These are phyloP conservation scores for Thelonectria rubi DNA, from an alignment of 2,329 filamentous ascomycete genomes.

Conservation along the genomic window DNA sequence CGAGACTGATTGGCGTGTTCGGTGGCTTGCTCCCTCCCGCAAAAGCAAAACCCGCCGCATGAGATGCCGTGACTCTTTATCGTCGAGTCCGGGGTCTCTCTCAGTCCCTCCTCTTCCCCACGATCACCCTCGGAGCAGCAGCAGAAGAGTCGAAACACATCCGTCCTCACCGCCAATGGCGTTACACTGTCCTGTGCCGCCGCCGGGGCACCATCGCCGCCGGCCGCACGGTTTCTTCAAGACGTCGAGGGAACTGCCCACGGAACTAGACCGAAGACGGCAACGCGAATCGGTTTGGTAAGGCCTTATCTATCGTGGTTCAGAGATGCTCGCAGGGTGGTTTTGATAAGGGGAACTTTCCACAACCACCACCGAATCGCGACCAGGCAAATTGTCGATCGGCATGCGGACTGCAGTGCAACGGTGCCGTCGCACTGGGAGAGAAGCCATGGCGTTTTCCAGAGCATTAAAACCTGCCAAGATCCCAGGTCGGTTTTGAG, in stretches of 20 bases:
- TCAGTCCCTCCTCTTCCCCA: constrained; percentile 1
- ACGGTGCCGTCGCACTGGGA: not conserved
- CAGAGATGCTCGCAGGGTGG: not conserved
- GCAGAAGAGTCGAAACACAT: not conserved
- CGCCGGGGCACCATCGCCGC: constrained; percentile 6
- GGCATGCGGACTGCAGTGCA: not conserved
- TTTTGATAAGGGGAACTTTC: constrained; percentile 10
- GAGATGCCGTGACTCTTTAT: constrained; percentile 8
- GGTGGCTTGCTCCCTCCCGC: not conserved
- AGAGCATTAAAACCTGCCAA: not conserved
- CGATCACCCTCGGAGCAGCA: not conserved
- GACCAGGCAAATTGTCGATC: not conserved
- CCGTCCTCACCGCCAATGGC: not conserved
- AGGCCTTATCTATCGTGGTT: constrained; percentile 2
- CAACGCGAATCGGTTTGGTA: not conserved
- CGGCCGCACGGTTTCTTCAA: constrained; percentile 2
- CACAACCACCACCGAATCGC: not conserved
- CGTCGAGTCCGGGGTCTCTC: not conserved
- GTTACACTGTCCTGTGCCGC: not conserved
- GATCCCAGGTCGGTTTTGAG: not conserved
- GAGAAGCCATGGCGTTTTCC: not conserved
- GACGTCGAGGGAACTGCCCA: not conserved
- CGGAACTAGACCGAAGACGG: constrained; percentile 6
- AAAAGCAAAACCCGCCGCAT: not conserved
- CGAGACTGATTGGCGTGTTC: not conserved